Evolutionary conservation across 2,329 filamentous ascomycete species (phyloP), one percentile per base, ranked within the genome.

Genomic region (Ploettnerulaceae sp.): DNA sequence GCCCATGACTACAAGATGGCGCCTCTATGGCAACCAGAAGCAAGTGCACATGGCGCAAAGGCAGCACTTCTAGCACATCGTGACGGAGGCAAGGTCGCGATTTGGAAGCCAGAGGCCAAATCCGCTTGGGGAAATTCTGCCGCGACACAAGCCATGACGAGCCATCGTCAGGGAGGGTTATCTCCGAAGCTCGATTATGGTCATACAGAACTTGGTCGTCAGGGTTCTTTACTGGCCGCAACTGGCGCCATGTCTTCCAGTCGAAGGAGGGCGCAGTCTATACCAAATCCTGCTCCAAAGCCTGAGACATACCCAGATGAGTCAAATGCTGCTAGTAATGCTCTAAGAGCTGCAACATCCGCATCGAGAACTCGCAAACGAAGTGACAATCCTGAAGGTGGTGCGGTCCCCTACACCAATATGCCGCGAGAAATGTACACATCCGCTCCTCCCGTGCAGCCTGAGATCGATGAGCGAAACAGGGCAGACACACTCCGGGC

Each of bases 401-500:
- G 86, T 8, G 78, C 89, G 42, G 68, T 82, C 31, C 79, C 85
- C 1, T 75, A 74, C 48, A 82, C 81, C 28, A 86, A 79, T 45
- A 79, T 89, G 67, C 73, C 77, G 26, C 74, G 82, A 51, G 81
- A 82, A 51, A 86, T 95, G 79, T 95, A 84, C 62, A 89, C 84
- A 0, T 82, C 86, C 1, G 70, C 79, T 25, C 89, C 89, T 3
- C 83, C 82, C 0, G 79, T 94, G 3, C 74, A 79, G 20, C 70
- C 77, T 2, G 87, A 94, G 60, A 69, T 81, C 0, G 83, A 93
- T 31, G 89, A 95, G 59, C 77, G 82, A 64, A 81, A 77, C 51
- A 79, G 77, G 48, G 77, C 82, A 34, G 84, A 89, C 55, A 80
- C 82, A 4, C 71, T 95, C 2, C 84, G 84, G 53, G 87, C 89